Conservation (phyloP, 164 flowering plant genomes). For the Akebia trifoliata region DNA sequence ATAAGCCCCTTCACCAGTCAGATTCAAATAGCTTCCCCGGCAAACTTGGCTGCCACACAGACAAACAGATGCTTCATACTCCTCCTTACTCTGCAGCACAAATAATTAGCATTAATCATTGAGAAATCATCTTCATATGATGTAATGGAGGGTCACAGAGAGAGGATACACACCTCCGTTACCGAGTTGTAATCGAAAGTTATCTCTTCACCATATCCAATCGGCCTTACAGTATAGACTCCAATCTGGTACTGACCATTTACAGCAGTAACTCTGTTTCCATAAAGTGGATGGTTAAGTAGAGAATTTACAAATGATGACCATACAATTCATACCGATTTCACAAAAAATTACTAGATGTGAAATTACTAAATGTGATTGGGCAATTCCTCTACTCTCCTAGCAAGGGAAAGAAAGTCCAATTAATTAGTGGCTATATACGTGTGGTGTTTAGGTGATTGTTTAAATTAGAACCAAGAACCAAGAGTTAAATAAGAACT, state of each 20-base stretch:
- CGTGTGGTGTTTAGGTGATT: too few species aligned
- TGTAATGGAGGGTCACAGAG: neutral
- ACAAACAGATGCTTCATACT: constrained; percentile 96
- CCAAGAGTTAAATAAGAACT: too few species aligned
- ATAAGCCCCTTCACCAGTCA: constrained; percentile 95
- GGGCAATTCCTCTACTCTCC: too few species aligned
- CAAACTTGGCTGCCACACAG: constrained; percentile 98
- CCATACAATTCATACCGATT: too few species aligned
- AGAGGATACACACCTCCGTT: constrained; percentile 69
- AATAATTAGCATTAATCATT: constrained; percentile 6
- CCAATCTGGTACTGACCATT: constrained; percentile 99
- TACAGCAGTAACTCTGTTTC: constrained; percentile 91
- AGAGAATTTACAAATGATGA: neutral
- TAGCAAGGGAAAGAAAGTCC: too few species aligned
- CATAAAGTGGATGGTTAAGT: constrained; percentile 10
- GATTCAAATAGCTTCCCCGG: constrained; percentile 95
- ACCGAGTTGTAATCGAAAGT: constrained; percentile 99
- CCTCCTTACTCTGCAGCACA: constrained; percentile 84
- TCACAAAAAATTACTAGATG: too few species aligned
- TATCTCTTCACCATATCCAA: constrained; percentile 88
- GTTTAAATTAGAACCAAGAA: too few species aligned
- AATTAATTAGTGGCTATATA: too few species aligned
- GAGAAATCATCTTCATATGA: neutral
- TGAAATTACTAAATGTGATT: too few species aligned
- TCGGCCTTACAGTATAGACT: constrained; percentile 70